Conservation (phyloP, 257 asterid species). For the Vinca minor region DNA sequence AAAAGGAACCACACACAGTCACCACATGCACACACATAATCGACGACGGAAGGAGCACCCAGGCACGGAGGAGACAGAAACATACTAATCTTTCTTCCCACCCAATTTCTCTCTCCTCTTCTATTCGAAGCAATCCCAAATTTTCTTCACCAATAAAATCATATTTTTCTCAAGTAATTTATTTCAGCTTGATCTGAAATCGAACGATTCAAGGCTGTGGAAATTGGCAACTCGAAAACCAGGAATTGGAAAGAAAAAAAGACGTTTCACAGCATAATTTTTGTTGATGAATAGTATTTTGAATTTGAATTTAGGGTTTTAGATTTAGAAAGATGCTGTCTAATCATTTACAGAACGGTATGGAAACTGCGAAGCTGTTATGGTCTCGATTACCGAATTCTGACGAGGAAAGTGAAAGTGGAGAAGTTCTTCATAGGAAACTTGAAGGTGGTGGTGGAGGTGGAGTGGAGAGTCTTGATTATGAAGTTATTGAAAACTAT, state of each 20-base stretch:
- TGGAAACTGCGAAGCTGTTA: conserved; percentile 73
- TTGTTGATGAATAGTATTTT: conserved; percentile 8
- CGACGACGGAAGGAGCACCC: too few relatives aligned
- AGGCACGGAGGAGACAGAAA: too few relatives aligned
- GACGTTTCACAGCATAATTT: background rate
- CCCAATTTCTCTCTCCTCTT: too few relatives aligned
- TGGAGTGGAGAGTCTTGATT: conserved; percentile 96
- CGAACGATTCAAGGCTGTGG: background rate
- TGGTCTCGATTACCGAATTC: conserved; percentile 87
- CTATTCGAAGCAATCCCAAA: too few relatives aligned
- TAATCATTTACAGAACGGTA: conserved; percentile 76
- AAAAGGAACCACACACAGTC: too few relatives aligned
- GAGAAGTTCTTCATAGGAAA: conserved; percentile 24
- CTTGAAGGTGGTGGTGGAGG: conserved; percentile 21
- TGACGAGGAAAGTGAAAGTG: conserved; percentile 46
- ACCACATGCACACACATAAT: too few relatives aligned
- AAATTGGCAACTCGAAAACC: background rate
- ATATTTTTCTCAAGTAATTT: background rate
- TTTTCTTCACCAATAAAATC: background rate
- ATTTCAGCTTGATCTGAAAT: too few relatives aligned
- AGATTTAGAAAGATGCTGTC: conserved; percentile 40
- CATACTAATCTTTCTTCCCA: too few relatives aligned
- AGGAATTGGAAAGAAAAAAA: background rate
- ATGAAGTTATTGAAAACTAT: conserved; percentile 83
- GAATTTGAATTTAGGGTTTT: conserved; percentile 7